phyloP scores from a whole-genome alignment of 371 early-diverging fungal genomes.

The Mitosporidium daphniae region DNA sequence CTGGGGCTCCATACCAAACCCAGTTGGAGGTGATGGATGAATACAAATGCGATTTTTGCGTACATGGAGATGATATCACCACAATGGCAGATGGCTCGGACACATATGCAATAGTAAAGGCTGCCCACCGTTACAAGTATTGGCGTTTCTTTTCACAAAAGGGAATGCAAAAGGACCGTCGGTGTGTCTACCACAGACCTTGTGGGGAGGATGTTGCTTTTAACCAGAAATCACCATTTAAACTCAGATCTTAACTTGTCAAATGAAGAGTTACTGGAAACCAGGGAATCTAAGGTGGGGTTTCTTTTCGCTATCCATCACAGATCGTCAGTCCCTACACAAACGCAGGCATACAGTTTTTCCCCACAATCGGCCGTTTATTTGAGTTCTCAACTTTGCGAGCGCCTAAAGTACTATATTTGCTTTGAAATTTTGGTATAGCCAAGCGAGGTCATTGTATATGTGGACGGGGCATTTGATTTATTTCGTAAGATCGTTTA shows the following conservation, averaged over 20 bases:
- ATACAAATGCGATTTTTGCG: conserved; percentile 51
- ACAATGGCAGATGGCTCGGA: conserved; percentile 67
- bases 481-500: conserved; percentile 18
- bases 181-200: conserved; percentile 72
- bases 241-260: too few species aligned
- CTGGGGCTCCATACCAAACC: conserved; percentile 63
- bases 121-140: conserved; percentile 37
- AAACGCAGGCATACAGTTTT: too few species aligned
- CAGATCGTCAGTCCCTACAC: too few species aligned
- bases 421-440: too few species aligned
- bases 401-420: too few species aligned
- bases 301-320: too few species aligned
- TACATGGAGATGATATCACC: conserved; percentile 78
- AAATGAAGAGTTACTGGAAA: too few species aligned
- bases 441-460: too few species aligned
- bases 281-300: too few species aligned
- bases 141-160: conserved; percentile 2
- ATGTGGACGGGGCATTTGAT: conserved; percentile 80
- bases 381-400: too few species aligned
- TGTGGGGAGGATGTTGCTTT: conserved; percentile 64
- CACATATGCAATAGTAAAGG: conserved; percentile 63
- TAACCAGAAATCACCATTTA: conserved; percentile 40
- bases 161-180: conserved; percentile 57
- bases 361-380: too few species aligned
- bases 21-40: conserved; percentile 31